Percentiles rank a stretch among this genome's conserved stretches.
These are phyloP conservation scores for Hyaloscypha bicolor DNA, from an alignment of 495 filamentous ascomycete species.

Conservation along the genomic window DNA sequence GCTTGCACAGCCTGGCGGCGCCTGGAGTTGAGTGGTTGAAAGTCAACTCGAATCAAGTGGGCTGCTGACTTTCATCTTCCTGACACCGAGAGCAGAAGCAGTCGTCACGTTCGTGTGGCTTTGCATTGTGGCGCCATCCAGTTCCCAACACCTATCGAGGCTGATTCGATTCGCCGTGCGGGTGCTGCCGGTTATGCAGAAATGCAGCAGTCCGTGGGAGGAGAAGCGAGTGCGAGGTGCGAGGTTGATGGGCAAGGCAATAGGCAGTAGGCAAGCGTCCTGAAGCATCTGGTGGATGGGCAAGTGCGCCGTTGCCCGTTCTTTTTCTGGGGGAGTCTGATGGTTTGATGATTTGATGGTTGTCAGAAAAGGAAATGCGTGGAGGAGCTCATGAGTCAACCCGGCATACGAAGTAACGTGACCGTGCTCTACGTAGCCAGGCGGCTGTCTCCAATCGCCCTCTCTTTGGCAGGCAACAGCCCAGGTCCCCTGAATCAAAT, in stretches of 20 bases:
- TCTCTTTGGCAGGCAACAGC: not conserved
- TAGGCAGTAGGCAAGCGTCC: too few species aligned
- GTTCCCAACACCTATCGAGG: not conserved
- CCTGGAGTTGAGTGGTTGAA: too few species aligned
- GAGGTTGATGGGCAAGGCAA: too few species aligned
- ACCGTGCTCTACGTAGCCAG: not conserved
- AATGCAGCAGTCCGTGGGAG: not conserved
- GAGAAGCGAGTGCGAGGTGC: too few species aligned
- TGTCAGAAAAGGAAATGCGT: not conserved
- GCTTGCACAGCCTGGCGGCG: slow-evolving; percentile 6
- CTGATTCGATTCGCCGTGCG: not conserved
- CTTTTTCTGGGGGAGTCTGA: not conserved
- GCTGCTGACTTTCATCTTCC: too few species aligned
- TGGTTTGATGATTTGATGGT: too few species aligned
- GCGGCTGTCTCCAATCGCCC: not conserved
- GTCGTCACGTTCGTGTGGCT: not conserved
- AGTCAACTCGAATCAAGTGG: too few species aligned
- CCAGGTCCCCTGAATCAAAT: not conserved
- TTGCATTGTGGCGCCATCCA: not conserved
- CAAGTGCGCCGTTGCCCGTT: not conserved
- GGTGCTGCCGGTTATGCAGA: not conserved
- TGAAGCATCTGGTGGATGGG: too few species aligned
- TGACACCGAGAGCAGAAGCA: not conserved
- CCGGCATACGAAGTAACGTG: not conserved
- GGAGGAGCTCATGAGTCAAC: not conserved